A percentile compares a stretch with the other conserved stretches of the same genome.
These are phyloP conservation scores for Garcileccinum viscosum DNA, from an alignment of 1,284 basidiomycete genomes.

Conservation along the genomic window DNA sequence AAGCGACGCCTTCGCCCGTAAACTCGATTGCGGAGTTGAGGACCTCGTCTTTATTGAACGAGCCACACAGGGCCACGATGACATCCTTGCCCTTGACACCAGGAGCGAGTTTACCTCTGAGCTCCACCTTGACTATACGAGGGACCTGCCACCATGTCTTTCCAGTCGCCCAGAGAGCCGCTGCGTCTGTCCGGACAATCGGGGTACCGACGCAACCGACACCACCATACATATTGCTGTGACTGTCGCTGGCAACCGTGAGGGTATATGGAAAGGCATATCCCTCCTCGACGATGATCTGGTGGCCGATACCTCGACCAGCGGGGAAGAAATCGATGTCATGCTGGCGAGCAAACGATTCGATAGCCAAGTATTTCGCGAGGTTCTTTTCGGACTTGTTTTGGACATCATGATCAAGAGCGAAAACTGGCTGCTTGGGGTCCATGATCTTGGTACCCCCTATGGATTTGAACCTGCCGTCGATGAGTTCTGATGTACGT, in stretches of 20 bases:
- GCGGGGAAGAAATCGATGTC: conserved; percentile 96
- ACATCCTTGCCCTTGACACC: conserved; percentile 99
- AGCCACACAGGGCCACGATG: conserved; percentile 95
- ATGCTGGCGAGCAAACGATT: conserved; percentile 88
- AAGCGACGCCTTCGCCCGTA: conserved; percentile 87
- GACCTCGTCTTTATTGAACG: conserved; percentile 97
- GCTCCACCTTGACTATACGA: conserved; percentile 93
- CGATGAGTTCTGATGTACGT: conserved; percentile 1
- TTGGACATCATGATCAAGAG: conserved; percentile 98
- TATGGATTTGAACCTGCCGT: conserved; percentile 88
- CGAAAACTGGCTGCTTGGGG: conserved; percentile 90
- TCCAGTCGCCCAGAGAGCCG: conserved; percentile 97
- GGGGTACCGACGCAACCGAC: conserved; percentile 97
- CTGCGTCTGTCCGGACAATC: conserved; percentile 92
- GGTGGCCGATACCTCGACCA: conserved; percentile 97
- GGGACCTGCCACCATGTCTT: conserved; percentile 99
- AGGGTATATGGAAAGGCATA: conserved; percentile 95
- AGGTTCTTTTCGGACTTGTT: conserved; percentile 96
- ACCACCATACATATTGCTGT: conserved; percentile 99
- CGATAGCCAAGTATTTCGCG: conserved; percentile 92
- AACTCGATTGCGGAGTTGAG: conserved; percentile 99
- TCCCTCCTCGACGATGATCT: conserved; percentile 93
- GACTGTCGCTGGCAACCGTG: conserved; percentile 95
- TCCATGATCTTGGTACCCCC: conserved; percentile 88
- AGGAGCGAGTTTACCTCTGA: conserved; percentile 80